Conservation (phyloP, 495 filamentous ascomycete genomes). For the Neurospora terricola region DNA sequence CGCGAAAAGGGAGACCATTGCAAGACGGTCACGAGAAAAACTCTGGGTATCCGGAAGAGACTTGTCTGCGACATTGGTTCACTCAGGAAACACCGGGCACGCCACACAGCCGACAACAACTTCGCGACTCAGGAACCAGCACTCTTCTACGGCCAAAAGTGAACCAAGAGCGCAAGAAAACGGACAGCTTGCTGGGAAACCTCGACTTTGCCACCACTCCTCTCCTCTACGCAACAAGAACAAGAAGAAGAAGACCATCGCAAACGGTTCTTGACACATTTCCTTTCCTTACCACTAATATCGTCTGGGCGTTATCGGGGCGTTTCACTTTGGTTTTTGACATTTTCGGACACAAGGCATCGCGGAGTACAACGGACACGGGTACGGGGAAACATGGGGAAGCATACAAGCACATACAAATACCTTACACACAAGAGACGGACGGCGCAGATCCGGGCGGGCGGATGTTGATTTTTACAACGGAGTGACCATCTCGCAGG, state of each 20-base stretch:
- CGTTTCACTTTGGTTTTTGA: neutral
- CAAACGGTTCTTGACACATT: neutral
- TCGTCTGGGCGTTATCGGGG: neutral
- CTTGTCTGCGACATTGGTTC: neutral
- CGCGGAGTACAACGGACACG: neutral
- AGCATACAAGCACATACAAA: neutral
- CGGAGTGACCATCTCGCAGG: neutral
- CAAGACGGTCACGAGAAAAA: neutral
- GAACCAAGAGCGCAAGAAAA: neutral
- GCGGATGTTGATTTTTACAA: neutral
- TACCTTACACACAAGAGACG: neutral
- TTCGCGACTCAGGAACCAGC: neutral
- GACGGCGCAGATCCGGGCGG: neutral
- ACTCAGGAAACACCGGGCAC: neutral
- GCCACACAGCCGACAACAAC: neutral
- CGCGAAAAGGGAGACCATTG: neutral
- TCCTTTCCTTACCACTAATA: neutral
- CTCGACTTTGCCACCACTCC: neutral
- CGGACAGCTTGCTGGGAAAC: neutral
- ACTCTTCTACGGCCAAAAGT: neutral
- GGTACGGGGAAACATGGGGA: neutral
- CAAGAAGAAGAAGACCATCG: neutral
- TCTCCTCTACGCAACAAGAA: neutral
- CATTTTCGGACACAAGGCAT: neutral
- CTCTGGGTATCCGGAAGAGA: neutral